Evolutionary conservation across 495 filamentous ascomycete genomes (phyloP), one percentile per base, ranked within the genome.

Genomic region (Podospora conica): DNA sequence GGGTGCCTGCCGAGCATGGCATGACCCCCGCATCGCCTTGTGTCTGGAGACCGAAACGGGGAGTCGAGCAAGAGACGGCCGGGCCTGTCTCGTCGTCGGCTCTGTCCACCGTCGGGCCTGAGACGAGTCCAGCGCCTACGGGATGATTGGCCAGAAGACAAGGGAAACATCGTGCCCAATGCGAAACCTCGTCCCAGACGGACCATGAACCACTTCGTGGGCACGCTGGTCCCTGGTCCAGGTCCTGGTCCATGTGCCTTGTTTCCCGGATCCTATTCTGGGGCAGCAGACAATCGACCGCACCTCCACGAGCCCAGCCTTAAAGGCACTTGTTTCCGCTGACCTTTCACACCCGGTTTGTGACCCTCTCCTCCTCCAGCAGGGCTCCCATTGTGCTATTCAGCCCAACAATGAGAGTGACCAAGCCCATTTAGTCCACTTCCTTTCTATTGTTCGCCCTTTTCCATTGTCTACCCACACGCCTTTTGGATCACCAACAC

Each of bases 91-190:
- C 48, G 61, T 31, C 24, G 15, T 33, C 40, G 40, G 31, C 12
- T 27, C 60, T 33, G 31, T 24, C 21, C 27, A 27, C 61, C 59
- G 29, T 55, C 60, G 58, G 60, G 68, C 70, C 21, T 70, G 70
- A 55, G 58, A 63, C 59, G 33, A 56, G 55, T 53, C 33, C 53
- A 66, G 75, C 72, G 75, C 70, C 70, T 73, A 77, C 63, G 40
- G 69, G 66, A 73, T 75, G 70, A 77, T 77, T 77, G 75, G 75
- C 65, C 70, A 63, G 61, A 71, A 70, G 22, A 20, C 28, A 59
- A 66, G 63, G 54, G 67, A 74, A 70, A 74, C 69, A 63, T 57
- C 65, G 59, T 66, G 72, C 57, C 61, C 56, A 65, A 75, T 75
- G 69, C 75, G 73, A 75, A 77, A 77, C 75, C 58, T 24, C 25